These are phyloP conservation scores for Madurella fahalii DNA, from an alignment of 2,329 filamentous ascomycete genomes.

Conservation along the genomic window DNA sequence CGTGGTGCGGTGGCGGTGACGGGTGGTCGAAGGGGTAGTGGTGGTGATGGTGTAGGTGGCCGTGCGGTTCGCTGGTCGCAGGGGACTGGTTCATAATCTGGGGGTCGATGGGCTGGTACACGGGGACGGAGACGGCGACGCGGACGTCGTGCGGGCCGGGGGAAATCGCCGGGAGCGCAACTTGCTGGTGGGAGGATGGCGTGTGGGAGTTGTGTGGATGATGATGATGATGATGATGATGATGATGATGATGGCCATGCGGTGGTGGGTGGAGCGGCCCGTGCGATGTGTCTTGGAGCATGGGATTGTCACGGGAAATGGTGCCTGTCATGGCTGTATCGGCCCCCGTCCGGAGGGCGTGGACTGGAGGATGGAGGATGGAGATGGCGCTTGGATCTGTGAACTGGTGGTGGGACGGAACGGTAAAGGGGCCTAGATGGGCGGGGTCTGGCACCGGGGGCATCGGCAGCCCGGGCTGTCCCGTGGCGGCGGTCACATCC, in stretches of 20 bases:
- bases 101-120: constrained; percentile 57
- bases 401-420: constrained; percentile 37
- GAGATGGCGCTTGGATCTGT: constrained; percentile 46
- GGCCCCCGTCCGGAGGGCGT: constrained; percentile 27
- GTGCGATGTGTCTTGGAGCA: constrained; percentile 31
- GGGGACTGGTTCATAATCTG: constrained; percentile 48
- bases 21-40: constrained; percentile 26
- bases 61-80: constrained; percentile 6
- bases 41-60: constrained; percentile 30
- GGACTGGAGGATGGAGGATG: constrained; percentile 32
- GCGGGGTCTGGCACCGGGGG: constrained; percentile 15
- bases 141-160: constrained; percentile 29
- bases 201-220: constrained; percentile 29
- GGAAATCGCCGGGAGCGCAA: constrained; percentile 24
- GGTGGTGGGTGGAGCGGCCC: constrained; percentile 29
- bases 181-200: constrained; percentile 18
- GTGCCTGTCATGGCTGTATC: constrained; percentile 28
- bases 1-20: constrained; percentile 30
- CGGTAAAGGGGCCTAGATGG: constrained; percentile 27
- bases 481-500: constrained; percentile 5
- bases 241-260: constrained; percentile 17
- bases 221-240: constrained; percentile 19
- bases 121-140: constrained; percentile 29
- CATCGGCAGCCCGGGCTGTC: constrained; percentile 3
- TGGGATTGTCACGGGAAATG: constrained; percentile 26